Conservation (phyloP, 192 early-diverging fungal species). For the Dispira simplex region DNA sequence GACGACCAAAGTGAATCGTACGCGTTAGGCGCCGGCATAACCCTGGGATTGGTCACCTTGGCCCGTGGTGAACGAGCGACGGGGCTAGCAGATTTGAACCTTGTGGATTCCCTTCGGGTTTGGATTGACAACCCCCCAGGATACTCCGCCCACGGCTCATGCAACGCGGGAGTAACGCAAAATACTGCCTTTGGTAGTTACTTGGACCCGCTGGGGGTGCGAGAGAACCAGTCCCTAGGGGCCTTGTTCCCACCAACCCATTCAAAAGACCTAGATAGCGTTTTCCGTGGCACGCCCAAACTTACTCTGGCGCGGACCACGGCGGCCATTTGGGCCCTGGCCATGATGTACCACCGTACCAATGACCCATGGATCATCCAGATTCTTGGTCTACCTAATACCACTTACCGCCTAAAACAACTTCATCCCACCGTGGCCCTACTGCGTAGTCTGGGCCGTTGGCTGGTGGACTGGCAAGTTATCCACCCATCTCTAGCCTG, state of each 20-base stretch:
- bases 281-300: background rate
- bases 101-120: conserved; percentile 23
- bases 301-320: background rate
- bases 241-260: background rate
- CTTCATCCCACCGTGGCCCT: conserved; percentile 46
- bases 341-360: conserved; percentile 56
- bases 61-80: conserved; percentile 28
- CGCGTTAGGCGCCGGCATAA: conserved; percentile 48
- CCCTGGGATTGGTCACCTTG: conserved; percentile 51
- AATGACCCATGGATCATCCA: conserved; percentile 38
- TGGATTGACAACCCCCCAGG: background rate
- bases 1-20: conserved; percentile 30
- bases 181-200: background rate
- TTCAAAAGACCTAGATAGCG: background rate
- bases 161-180: background rate
- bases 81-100: conserved; percentile 27
- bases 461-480: conserved; percentile 55
- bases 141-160: conserved; percentile 14
- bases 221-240: background rate
- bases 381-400: conserved; percentile 36
- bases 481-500: conserved; percentile 40
- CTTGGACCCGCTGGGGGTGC: background rate
- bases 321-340: conserved; percentile 50
- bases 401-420: conserved; percentile 35
- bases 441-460: conserved; percentile 37